Base-by-base conservation (phyloP, 2,329 filamentous ascomycete genomes). In the Microdochium bolleyi region DNA sequence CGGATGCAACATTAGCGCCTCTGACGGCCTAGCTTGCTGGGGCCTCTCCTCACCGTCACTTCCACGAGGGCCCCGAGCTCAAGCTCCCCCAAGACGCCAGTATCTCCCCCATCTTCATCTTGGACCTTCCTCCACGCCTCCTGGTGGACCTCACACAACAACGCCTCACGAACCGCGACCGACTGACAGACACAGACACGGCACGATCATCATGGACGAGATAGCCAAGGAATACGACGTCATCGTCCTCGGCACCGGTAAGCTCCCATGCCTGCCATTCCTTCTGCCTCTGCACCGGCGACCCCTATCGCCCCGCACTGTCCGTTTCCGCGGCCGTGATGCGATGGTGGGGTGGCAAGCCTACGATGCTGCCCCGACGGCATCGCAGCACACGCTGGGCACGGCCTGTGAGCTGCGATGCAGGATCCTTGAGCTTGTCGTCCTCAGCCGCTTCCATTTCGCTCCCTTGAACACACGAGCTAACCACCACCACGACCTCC, bases 141-240 rank as follows among this genome's bases (percentile, higher is more conserved):
- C 24, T 30, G 13, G 14, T 25, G 27, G 27, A 30, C 27, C 11
- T 22, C n/a, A 22, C 9, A 16, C 48, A 49, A 27, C 48, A 3
- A 30, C 38, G 51, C 58, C 59, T 57, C 58, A 63, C 61, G 58
- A 55, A 44, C 52, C 41, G 53, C 55, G 49, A 41, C 14, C 37
- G 19, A 46, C 13, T 3, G 49, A 41, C 14, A 5, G 19, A 46
- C 13, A 7, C 41, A 46, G 46, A 49, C 49, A 60, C 53, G 51
- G 55, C 56, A 58, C 51, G 37, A 38, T 51, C 73, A 81, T 58
- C 75, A 97, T 97, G 94, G 94, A 97, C 70, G 94, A 97, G 75
- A 96, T 99, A 70, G 90, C 92, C 62, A 89, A 90, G 70, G 92
- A 96, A 75, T 99, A 99, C 82, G 94, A 99, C 82, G 89, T 96